Base-by-base conservation (phyloP, 2,329 filamentous ascomycete species). In the Hawksworthiomyces lignivorus region DNA sequence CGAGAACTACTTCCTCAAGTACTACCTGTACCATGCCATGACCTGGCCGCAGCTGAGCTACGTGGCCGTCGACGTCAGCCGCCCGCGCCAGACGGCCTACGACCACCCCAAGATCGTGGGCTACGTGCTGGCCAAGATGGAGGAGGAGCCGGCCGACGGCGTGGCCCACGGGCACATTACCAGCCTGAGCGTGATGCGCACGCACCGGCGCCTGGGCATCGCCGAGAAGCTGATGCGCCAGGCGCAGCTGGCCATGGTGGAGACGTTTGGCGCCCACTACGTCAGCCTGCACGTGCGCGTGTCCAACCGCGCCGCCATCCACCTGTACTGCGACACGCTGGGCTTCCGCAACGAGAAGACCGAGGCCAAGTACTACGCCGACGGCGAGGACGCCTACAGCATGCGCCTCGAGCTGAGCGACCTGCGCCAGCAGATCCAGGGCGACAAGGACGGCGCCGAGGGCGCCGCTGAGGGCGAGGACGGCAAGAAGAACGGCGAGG, bases 1-100 rank as follows among this genome's bases (percentile, higher is more conserved):
- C 51, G 92, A 98, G 67, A 98, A 98, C 74, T 98, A 98, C 77
- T 97, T 97, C 64, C 86, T 95, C 68, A 98, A 98, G 76, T 98
- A 98, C 75, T 98, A 98, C 72, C 81, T 98, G 58, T 98, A 98
- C 77, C 92, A 98, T 67, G 89, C 90, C 14, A 80, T 97, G 52
- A 94, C 88, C 55, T 98, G 92, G 92, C 92, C 92, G 34, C 90
- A 97, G 68, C 80, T 98, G 51, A 90, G 84, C 65, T 97, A 89
- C 65, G 90, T 98, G 44, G 92, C 92, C 54, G 88, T 98, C 55
- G 90, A 97, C 63, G 82, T 89, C 44, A 85, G 84, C 17, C 79
- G 87, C 27, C 85, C 87, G 26, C 76, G 76, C 54, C 82, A 82
- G 60, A 79, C 82, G 1, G 81, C 82, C 35, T 85, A 90, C 64